Conservation (phyloP, 1,284 basidiomycete species). For the Phenoliferia sp. region DNA sequence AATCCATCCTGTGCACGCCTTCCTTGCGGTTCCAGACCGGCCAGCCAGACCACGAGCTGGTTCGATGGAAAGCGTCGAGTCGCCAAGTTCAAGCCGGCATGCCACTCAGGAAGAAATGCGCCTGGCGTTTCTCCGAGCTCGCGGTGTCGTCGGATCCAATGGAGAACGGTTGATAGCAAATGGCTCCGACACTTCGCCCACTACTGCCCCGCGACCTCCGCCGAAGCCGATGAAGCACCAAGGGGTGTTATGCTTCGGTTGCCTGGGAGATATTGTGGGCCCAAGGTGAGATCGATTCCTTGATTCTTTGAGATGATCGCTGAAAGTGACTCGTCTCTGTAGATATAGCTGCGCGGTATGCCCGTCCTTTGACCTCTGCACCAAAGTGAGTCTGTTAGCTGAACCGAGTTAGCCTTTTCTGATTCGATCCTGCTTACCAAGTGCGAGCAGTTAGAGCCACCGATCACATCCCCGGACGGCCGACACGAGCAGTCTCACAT, state of each 20-base stretch:
- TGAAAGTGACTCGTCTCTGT: too few species aligned
- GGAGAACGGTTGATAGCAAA: not conserved
- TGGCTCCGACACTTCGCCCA: not conserved
- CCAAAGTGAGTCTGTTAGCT: not conserved
- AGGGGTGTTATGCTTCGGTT: conserved; percentile 4
- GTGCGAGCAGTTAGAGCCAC: conserved; percentile 10
- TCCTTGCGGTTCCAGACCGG: conserved; percentile 10
- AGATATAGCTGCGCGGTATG: conserved; percentile 2
- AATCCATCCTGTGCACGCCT: conserved; percentile 9
- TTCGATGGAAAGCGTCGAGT: not conserved
- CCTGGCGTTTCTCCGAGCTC: not conserved
- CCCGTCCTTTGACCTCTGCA: conserved; percentile 5
- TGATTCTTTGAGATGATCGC: not conserved
- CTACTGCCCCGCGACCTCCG: not conserved
- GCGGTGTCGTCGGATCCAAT: conserved; percentile 2
- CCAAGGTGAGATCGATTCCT: not conserved
- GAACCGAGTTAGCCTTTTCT: not conserved
- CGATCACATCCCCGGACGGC: not conserved
- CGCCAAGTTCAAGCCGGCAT: not conserved
- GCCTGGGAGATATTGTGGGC: conserved; percentile 1
- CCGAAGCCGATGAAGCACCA: conserved; percentile 2
- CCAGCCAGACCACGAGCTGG: not conserved
- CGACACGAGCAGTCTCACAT: conserved; percentile 11
- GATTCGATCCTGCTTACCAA: not conserved
- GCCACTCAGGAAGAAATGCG: not conserved